Percentiles rank a stretch among this genome's conserved stretches.
Evolutionary conservation across 192 early-diverging fungal genomes (phyloP).

Genomic region (Fimicolochytrium jonesii): DNA sequence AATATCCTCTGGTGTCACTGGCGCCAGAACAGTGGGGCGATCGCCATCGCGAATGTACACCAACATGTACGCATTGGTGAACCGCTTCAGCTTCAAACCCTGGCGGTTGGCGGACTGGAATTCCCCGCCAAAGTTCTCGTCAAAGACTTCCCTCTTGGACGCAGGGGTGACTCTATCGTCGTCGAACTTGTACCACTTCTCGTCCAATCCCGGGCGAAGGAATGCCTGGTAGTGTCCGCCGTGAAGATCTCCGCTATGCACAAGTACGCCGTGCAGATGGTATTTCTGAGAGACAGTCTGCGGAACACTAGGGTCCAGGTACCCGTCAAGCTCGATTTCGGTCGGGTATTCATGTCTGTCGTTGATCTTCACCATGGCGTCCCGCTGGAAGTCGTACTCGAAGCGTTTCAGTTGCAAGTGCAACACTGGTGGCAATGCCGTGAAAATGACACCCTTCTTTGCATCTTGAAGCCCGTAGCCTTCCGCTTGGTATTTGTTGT

Average conservation of each 20-base stretch:
- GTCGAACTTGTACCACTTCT: constrained; percentile 90
- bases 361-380: constrained; percentile 94
- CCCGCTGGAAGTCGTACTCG: constrained; percentile 91
- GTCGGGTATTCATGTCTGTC: constrained; percentile 94
- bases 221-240: constrained; percentile 95
- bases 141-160: constrained; percentile 74
- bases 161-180: constrained; percentile 90
- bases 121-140: constrained; percentile 89
- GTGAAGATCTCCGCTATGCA: constrained; percentile 89
- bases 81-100: constrained; percentile 66
- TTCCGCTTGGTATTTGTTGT: constrained; percentile 96
- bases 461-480: constrained; percentile 93
- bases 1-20: constrained; percentile 64
- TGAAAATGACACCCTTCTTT: constrained; percentile 94
- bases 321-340: constrained; percentile 81
- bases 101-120: constrained; percentile 23
- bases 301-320: constrained; percentile 62
- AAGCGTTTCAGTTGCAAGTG: constrained; percentile 96
- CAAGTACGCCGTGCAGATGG: constrained; percentile 86
- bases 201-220: constrained; percentile 71
- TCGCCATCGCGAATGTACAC: constrained; percentile 87
- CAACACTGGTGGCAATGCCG: constrained; percentile 86
- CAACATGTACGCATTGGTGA: constrained; percentile 98
- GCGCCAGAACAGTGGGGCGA: constrained; percentile 65
- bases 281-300: constrained; percentile 69